Conservation (phyloP, 441 rosid genomes). For the Adansonia rubrostipa region DNA sequence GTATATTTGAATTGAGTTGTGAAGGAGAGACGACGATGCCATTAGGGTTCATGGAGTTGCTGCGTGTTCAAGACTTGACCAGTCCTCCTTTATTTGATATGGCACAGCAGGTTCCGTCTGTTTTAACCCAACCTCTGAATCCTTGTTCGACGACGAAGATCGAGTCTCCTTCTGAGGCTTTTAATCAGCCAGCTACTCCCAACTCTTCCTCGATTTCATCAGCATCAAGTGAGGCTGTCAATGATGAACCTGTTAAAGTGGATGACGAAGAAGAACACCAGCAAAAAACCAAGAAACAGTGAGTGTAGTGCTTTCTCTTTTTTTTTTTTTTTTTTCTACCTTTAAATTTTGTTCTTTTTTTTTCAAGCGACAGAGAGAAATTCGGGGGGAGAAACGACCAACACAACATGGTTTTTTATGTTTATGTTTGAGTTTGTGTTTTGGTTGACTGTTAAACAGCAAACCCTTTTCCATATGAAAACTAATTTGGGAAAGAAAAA, state of each 20-base stretch:
- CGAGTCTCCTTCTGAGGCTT: slow-evolving; percentile 43
- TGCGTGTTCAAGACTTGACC: slow-evolving; percentile 50
- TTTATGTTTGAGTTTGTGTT: neutral
- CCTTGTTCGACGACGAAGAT: slow-evolving; percentile 29
- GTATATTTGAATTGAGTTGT: slow-evolving; percentile 44
- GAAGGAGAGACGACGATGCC: slow-evolving; percentile 46
- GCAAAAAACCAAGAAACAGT: slow-evolving; percentile 41
- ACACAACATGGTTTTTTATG: neutral
- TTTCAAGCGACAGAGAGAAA: neutral
- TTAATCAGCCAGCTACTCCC: slow-evolving; percentile 68
- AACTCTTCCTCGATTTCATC: slow-evolving; percentile 74
- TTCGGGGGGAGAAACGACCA: neutral
- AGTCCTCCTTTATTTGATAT: slow-evolving; percentile 36
- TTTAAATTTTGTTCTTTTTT: too few species aligned
- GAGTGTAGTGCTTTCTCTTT: slow-evolving; percentile 20
- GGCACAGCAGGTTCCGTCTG: slow-evolving; percentile 23
- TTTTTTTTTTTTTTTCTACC: too few species aligned
- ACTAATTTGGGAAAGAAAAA: slow-evolving; percentile 9
- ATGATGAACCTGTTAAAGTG: slow-evolving; percentile 38
- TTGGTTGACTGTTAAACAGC: neutral
- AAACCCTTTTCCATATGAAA: neutral
- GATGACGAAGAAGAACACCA: slow-evolving; percentile 41
- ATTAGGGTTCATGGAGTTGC: slow-evolving; percentile 78
- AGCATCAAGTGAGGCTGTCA: slow-evolving; percentile 59
- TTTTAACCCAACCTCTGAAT: slow-evolving; percentile 25